Percentiles rank a stretch among this genome's conserved stretches.
phyloP scores from a whole-genome alignment of 2,329 filamentous ascomycete genomes.

The Neofusicoccum cordaticola region DNA sequence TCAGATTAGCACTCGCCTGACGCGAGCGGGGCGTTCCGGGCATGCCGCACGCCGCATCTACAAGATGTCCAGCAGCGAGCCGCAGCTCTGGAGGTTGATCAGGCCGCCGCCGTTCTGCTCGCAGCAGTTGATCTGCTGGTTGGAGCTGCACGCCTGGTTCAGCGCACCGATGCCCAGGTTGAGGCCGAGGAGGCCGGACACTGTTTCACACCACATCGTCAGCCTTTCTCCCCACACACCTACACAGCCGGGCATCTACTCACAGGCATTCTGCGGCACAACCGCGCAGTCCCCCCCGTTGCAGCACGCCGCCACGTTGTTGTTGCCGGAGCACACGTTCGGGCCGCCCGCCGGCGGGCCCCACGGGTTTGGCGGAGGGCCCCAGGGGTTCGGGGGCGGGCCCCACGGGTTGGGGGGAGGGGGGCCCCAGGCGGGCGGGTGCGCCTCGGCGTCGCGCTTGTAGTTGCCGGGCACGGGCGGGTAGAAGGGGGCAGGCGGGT shows the following conservation, averaged over 20 bases:
- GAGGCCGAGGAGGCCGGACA: not conserved
- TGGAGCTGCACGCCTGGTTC: not conserved
- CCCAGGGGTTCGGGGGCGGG: not conserved
- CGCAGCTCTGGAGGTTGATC: not conserved
- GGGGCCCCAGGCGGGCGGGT: not conserved
- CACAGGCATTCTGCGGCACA: not conserved
- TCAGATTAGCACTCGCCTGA: not conserved
- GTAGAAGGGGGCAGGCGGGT: not conserved
- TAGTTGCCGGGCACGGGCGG: not conserved
- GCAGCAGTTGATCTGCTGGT: conserved; percentile 2
- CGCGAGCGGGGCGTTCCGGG: no score
- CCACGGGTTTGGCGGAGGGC: not conserved
- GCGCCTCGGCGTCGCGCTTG: not conserved
- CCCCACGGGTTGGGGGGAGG: not conserved
- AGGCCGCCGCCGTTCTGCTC: not conserved
- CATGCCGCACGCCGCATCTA: not conserved
- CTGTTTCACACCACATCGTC: no score
- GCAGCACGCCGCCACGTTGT: not conserved
- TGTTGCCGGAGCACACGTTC: not conserved
- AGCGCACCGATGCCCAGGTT: not conserved
- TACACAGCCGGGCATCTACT: no score
- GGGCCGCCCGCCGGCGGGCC: not conserved
- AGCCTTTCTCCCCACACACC: no score
- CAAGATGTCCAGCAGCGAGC: not conserved
- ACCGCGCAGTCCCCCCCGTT: not conserved